Base-by-base conservation (phyloP, 495 filamentous ascomycete species). In the Chaetomidium leptoderma region DNA sequence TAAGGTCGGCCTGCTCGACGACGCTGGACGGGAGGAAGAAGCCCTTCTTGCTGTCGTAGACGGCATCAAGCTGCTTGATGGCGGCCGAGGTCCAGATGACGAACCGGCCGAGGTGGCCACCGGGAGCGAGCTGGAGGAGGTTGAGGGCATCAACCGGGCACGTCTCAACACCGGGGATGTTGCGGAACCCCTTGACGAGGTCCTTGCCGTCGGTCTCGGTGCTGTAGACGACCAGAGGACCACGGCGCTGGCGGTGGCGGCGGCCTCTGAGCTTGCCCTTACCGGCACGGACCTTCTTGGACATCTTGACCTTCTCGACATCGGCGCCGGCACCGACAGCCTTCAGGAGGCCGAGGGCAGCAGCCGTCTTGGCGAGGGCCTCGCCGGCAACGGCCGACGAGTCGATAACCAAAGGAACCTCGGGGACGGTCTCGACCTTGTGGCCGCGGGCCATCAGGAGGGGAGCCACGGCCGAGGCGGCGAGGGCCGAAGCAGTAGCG, bases 21-120 rank as follows among this genome's bases (percentile, higher is more conserved):
- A 92, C 63, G 78, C 88, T 88, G 63, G 86, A 87, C 53, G 93
- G 93, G 61, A 98, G 85, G 65, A 93, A 84, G 87, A 91, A 98
- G 84, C 97, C 92, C 81, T 91, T 92, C 90, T 98, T 98, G 70
- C 86, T 86, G 68, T 95, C 93, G 81, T 97, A 98, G 83, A 98
- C 87, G 74, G 81, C 81, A 79, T 97, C 91, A 58, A 98, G 89
- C 61, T 93, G 89, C 76, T 90, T 83, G 82, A 98, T 97, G 51
- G 93, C 93, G 60, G 90, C 83, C 57, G 95, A 96, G 65, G 93
- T 92, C 93, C 93, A 98, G 83, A 98, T 83, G 76, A 97, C 83
- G 85, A 98, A 98, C 71, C 93, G 95, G 68, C 93, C 93, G 71
- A 98, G 89, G 79, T 98, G 93, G 68, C 93, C 93, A 83, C 93